These are phyloP conservation scores for Kazachstania kunashirensis DNA, from an alignment of 805 yeast species.

Conservation along the genomic window DNA sequence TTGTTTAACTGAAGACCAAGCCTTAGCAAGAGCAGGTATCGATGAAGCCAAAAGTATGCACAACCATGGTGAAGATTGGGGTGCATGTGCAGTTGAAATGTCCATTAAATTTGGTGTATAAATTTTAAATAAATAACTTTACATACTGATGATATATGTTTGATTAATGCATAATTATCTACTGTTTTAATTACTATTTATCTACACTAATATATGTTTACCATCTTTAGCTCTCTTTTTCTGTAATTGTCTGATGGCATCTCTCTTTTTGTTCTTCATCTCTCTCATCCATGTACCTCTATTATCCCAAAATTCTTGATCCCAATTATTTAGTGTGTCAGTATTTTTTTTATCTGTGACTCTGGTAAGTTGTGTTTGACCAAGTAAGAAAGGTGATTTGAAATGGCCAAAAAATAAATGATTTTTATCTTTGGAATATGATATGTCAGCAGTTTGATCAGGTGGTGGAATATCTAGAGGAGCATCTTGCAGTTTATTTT, in stretches of 20 bases:
- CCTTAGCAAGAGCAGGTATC: slow-evolving; percentile 84
- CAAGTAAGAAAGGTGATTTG: slow-evolving; percentile 76
- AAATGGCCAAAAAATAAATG: slow-evolving; percentile 75
- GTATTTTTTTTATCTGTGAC: slow-evolving; percentile 23
- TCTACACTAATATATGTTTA: slow-evolving; percentile 5
- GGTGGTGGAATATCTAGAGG: not conserved
- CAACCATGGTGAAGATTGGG: slow-evolving; percentile 98
- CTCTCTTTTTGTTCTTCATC: slow-evolving; percentile 66
- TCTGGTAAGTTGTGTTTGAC: slow-evolving; percentile 73
- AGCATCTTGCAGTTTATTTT: slow-evolving; percentile 34
- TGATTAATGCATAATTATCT: not conserved
- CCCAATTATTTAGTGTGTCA: slow-evolving; percentile 44
- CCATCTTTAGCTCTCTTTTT: slow-evolving; percentile 30
- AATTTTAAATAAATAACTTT: too few species aligned
- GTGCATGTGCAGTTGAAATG: slow-evolving; percentile 98
- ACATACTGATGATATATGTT: slow-evolving; percentile 2
- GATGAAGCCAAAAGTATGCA: slow-evolving; percentile 57
- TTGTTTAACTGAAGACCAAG: slow-evolving; percentile 90
- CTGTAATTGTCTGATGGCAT: slow-evolving; percentile 49
- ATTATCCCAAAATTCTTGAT: slow-evolving; percentile 69
- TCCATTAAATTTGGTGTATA: slow-evolving; percentile 36
- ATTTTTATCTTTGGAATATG: slow-evolving; percentile 26
- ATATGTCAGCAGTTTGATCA: slow-evolving; percentile 9
- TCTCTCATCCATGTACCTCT: slow-evolving; percentile 74
- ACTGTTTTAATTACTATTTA: not conserved